These are phyloP conservation scores for Notholithocarpus densiflorus DNA, from an alignment of 306 rosid genomes.

Conservation along the genomic window DNA sequence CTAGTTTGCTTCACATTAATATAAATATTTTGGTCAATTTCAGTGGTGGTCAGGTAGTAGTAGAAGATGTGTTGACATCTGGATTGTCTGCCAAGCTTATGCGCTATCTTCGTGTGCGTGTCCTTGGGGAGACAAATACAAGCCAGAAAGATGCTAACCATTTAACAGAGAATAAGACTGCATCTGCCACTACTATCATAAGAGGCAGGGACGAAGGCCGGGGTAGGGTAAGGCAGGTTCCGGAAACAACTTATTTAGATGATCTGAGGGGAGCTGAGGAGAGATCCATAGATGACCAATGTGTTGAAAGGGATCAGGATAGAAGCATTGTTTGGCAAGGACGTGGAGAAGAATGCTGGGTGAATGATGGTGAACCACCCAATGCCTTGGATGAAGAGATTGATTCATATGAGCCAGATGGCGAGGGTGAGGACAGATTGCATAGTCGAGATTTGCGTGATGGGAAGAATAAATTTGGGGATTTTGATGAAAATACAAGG, in stretches of 20 bases:
- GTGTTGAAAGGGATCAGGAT: conserved; percentile 59
- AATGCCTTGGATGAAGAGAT: conserved; percentile 50
- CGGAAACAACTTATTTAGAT: conserved; percentile 69
- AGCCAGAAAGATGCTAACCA: conserved; percentile 72
- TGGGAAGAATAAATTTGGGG: conserved; percentile 64
- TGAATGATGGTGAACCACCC: conserved; percentile 50
- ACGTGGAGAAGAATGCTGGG: conserved; percentile 55
- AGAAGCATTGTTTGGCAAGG: conserved; percentile 46
- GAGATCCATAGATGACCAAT: conserved; percentile 60
- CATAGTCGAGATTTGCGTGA: conserved; percentile 55
- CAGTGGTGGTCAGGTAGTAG: conserved; percentile 75
- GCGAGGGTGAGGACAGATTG: conserved; percentile 68
- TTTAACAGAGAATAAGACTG: conserved; percentile 57
- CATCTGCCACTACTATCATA: conserved; percentile 37
- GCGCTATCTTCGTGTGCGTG: conserved; percentile 87
- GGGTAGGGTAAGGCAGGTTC: conserved; percentile 65
- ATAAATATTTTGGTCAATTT: conserved; percentile 6
- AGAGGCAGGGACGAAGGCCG: conserved; percentile 83
- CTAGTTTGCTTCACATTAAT: conserved; percentile 11
- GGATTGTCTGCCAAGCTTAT: conserved; percentile 92
- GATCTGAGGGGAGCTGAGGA: conserved; percentile 62
- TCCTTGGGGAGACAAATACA: conserved; percentile 75
- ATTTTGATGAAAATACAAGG: conserved; percentile 69
- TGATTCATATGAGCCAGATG: conserved; percentile 41
- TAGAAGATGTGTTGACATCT: conserved; percentile 91